Percentiles rank a stretch among this genome's conserved stretches.
phyloP scores from a whole-genome alignment of 2,329 filamentous ascomycete species.

The Xylariaceae sp. region DNA sequence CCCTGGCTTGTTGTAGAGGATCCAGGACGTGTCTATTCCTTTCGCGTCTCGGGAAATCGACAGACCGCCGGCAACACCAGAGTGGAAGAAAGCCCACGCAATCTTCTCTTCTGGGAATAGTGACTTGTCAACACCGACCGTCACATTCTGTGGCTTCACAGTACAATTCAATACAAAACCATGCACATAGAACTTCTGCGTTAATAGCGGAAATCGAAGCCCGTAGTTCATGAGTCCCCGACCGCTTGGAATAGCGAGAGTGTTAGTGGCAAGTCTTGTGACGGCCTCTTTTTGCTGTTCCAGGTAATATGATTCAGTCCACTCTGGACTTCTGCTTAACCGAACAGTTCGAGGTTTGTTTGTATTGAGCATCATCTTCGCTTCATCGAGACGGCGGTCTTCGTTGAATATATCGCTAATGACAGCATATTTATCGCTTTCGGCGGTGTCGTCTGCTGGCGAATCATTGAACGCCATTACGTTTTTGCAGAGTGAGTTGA shows the following conservation, averaged over 20 bases:
- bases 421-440: conserved; percentile 75
- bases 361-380: conserved; percentile 77
- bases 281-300: conserved; percentile 91
- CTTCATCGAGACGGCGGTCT: conserved; percentile 84
- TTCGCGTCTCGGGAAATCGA: conserved; percentile 85
- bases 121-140: conserved; percentile 84
- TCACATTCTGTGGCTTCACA: conserved; percentile 87
- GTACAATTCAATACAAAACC: conserved; percentile 90
- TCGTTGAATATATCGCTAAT: conserved; percentile 86
- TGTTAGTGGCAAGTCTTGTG: conserved; percentile 78
- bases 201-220: conserved; percentile 79
- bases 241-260: conserved; percentile 81
- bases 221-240: conserved; percentile 85
- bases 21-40: conserved; percentile 98
- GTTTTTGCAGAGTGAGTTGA: conserved; percentile 68
- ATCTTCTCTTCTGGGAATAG: conserved; percentile 93
- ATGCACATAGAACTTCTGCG: conserved; percentile 82
- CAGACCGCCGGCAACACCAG: conserved; percentile 86
- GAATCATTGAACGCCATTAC: conserved; percentile 55
- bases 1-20: conserved; percentile 89
- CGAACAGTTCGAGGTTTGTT: conserved; percentile 74
- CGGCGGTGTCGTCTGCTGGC: conserved; percentile 71
- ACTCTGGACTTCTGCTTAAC: conserved; percentile 66
- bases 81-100: conserved; percentile 97
- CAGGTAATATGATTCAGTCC: conserved; percentile 80